phyloP scores from a whole-genome alignment of 495 filamentous ascomycete species.

The Penicillium cinerascens region DNA sequence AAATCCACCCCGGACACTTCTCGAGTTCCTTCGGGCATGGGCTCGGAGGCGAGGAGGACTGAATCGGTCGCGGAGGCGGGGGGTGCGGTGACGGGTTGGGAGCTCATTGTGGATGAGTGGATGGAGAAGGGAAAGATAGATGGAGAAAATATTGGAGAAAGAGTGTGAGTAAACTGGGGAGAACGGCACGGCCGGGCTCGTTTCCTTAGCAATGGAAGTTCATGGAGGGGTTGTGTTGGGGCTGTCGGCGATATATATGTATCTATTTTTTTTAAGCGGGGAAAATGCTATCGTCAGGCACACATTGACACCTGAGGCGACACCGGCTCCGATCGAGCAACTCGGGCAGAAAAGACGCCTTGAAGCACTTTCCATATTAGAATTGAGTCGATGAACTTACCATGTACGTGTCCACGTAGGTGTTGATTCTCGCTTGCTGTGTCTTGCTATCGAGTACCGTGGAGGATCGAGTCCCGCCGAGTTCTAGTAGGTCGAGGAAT shows the following conservation, averaged over 20 bases:
- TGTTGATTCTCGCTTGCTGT: not conserved
- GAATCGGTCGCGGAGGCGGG: slow-evolving; percentile 73
- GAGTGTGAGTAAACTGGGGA: not conserved
- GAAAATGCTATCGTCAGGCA: slow-evolving; percentile 5
- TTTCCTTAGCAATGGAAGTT: not conserved
- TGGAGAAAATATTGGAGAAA: not conserved
- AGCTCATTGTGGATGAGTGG: slow-evolving; percentile 14
- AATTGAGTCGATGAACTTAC: too few species aligned
- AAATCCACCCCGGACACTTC: slow-evolving; percentile 88
- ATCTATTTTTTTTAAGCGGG: slow-evolving; percentile 6
- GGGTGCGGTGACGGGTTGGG: slow-evolving; percentile 26
- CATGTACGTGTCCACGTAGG: not conserved
- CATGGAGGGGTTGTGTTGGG: not conserved
- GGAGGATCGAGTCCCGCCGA: too few species aligned
- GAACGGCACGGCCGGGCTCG: not conserved
- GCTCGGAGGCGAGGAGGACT: slow-evolving; percentile 82
- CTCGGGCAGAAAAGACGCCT: too few species aligned
- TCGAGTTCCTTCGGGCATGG: slow-evolving; percentile 68
- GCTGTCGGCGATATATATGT: not conserved
- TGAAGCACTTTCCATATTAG: too few species aligned
- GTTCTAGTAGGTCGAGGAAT: too few species aligned
- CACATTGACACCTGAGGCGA: not conserved
- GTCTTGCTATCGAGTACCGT: not conserved
- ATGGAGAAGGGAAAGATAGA: not conserved
- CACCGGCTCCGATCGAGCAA: not conserved